Evolutionary conservation across 2,329 filamentous ascomycete species (phyloP).

Genomic region (Sclerotinia glacialis): DNA sequence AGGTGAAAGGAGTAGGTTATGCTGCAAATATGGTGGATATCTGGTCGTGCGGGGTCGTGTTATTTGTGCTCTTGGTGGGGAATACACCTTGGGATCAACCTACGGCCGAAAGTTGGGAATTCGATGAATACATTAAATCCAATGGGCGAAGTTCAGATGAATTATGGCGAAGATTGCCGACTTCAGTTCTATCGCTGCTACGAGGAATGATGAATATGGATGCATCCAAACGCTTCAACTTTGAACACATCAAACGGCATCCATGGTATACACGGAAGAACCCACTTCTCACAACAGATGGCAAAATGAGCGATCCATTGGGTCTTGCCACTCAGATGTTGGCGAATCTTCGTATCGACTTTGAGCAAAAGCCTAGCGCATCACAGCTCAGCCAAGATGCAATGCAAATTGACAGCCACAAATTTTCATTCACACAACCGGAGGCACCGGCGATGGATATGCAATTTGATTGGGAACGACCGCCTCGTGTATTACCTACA

Average conservation of each 20-base stretch:
- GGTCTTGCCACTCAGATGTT: slow-evolving; percentile 93
- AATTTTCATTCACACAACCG: slow-evolving; percentile 79
- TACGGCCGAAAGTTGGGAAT: slow-evolving; percentile 82
- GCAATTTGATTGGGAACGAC: slow-evolving; percentile 85
- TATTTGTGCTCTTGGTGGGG: slow-evolving; percentile 91
- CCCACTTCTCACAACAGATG: slow-evolving; percentile 68
- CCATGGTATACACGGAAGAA: slow-evolving; percentile 92
- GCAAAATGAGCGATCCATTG: slow-evolving; percentile 73
- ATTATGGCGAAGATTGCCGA: slow-evolving; percentile 77
- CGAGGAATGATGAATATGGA: slow-evolving; percentile 92
- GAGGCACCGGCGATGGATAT: slow-evolving; percentile 71
- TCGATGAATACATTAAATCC: slow-evolving; percentile 77
- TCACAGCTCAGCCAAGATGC: slow-evolving; percentile 46
- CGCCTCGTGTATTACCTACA: slow-evolving; percentile 42
- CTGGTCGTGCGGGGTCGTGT: slow-evolving; percentile 97
- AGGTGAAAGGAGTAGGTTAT: slow-evolving; percentile 59
- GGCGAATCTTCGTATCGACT: slow-evolving; percentile 84
- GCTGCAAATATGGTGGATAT: slow-evolving; percentile 81
- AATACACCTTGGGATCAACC: slow-evolving; percentile 99
- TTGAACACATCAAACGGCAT: slow-evolving; percentile 82
- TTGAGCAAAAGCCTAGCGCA: slow-evolving; percentile 61
- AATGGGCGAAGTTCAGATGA: slow-evolving; percentile 81
- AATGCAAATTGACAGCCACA: slow-evolving; percentile 67
- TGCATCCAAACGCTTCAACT: slow-evolving; percentile 70
- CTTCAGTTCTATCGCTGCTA: slow-evolving; percentile 73